Evolutionary conservation across 2,329 filamentous ascomycete genomes (phyloP), one percentile per base, ranked within the genome.

Genomic region (Didymella segeticola): DNA sequence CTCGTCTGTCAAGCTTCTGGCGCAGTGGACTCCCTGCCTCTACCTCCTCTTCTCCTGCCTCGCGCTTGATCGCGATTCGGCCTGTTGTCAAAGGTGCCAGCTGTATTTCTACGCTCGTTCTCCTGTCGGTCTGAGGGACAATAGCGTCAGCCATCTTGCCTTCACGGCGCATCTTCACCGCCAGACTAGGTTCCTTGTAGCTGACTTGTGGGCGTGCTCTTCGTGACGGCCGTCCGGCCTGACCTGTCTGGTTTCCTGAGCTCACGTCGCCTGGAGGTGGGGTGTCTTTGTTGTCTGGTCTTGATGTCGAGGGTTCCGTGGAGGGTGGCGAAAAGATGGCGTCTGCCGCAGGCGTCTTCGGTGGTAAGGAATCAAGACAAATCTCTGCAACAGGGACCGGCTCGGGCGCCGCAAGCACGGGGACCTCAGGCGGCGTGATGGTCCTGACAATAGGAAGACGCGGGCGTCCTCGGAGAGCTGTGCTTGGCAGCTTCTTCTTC

Each of bases 151-250:
- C 76, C 47, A 80, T 66, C 43, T 79, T 73, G 57, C 79, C 79
- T 43, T 72, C 73, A 22, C 80, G 73, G 17, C 80, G 72, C 79
- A 82, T 81, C 61, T 82, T 82, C 14, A 73, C 76, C 38, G 72
- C 71, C 14, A 82, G 66, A 42, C 73, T 79, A 1, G 80, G 80
- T 57, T 81, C 79, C 11, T 79, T 78, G 55, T 81, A 81, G 64
- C 77, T 80, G 42, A 81, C 78, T 27, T 77, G 73, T 15, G 77
- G 68, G 20, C 79, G 72, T 12, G 78, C 78, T 53, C 80, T 73
- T 49, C 80, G 72, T 2, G 75, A 78, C 10, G 78, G 76, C 27
- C 79, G 68, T 19, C 64, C 71, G 15, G 65, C 67, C 30, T 69
- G 68, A 19, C 66, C 69, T 14, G 53, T 66, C 36, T 69, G 67